A percentile compares a stretch with the other conserved stretches of the same genome.
These are phyloP conservation scores for Komagataella pastoris DNA, from an alignment of 805 yeast species.

Conservation along the genomic window DNA sequence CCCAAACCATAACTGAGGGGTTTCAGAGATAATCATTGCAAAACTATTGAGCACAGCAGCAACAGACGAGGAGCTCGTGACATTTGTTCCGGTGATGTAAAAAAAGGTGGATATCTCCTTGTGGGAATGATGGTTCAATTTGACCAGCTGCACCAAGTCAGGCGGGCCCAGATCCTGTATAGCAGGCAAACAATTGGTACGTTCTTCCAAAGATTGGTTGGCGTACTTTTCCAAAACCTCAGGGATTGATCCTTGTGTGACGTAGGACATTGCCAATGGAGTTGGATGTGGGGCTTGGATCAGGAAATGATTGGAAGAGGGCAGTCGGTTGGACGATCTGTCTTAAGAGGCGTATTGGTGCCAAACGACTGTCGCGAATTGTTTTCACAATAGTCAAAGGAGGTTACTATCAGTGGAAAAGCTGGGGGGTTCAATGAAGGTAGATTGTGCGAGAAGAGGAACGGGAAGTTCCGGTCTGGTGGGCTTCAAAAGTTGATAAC, in stretches of 20 bases:
- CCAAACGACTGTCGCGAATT: not conserved
- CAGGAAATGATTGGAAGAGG: not conserved
- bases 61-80: constrained; percentile 62
- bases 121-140: constrained; percentile 23
- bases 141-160: constrained; percentile 41
- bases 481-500: no score
- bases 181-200: constrained; percentile 44
- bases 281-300: not conserved
- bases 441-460: no score
- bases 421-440: not conserved
- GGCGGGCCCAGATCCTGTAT: constrained; percentile 66
- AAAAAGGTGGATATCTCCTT: constrained; percentile 56
- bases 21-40: constrained; percentile 46
- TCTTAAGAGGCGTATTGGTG: not conserved
- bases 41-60: constrained; percentile 63
- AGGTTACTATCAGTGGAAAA: no score
- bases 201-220: constrained; percentile 48
- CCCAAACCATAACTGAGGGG: constrained; percentile 72
- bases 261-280: constrained; percentile 15
- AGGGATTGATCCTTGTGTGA: constrained; percentile 51
- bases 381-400: not conserved
- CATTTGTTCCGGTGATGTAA: constrained; percentile 65
- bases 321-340: not conserved
- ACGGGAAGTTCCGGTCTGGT: not conserved
- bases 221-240: constrained; percentile 37